Evolutionary conservation across 208 protist species (phyloP).

Genomic region (Leishmania lainsoni): DNA sequence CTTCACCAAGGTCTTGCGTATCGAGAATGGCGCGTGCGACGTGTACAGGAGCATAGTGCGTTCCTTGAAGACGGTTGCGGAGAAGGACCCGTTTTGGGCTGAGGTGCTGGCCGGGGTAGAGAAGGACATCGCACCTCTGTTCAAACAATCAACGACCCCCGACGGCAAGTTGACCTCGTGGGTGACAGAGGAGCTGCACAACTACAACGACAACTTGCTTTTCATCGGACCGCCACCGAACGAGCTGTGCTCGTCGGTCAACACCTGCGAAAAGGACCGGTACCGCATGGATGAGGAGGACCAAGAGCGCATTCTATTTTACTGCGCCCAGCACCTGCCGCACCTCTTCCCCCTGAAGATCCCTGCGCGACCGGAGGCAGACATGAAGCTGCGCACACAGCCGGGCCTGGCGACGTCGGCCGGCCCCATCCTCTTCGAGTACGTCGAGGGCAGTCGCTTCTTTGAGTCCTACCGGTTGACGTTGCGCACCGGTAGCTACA

Average conservation of each 20-base stretch:
- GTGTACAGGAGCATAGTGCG: conserved; percentile 70
- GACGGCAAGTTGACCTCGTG: conserved; percentile 58
- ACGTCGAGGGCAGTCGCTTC: conserved; percentile 53
- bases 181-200: conserved; percentile 73
- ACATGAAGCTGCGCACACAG: conserved; percentile 48
- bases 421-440: conserved; percentile 71
- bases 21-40: conserved; percentile 68
- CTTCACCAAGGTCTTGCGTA: conserved; percentile 68
- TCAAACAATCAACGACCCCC: conserved; percentile 37
- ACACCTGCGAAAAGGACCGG: conserved; percentile 30
- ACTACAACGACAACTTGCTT: conserved; percentile 76
- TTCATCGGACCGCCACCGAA: conserved; percentile 64
- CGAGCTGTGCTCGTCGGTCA: conserved; percentile 42
- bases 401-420: conserved; percentile 65
- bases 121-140: conserved; percentile 69
- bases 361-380: conserved; percentile 25
- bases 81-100: conserved; percentile 69
- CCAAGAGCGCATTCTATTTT: conserved; percentile 76
- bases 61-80: conserved; percentile 57
- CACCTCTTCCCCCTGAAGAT: conserved; percentile 68
- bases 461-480: conserved; percentile 78
- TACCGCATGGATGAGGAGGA: conserved; percentile 70
- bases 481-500: conserved; percentile 75
- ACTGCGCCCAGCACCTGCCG: conserved; percentile 70
- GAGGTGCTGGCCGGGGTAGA: conserved; percentile 58